Base-by-base conservation (phyloP, 768 basidiomycete species). In the Suillus variegatus region DNA sequence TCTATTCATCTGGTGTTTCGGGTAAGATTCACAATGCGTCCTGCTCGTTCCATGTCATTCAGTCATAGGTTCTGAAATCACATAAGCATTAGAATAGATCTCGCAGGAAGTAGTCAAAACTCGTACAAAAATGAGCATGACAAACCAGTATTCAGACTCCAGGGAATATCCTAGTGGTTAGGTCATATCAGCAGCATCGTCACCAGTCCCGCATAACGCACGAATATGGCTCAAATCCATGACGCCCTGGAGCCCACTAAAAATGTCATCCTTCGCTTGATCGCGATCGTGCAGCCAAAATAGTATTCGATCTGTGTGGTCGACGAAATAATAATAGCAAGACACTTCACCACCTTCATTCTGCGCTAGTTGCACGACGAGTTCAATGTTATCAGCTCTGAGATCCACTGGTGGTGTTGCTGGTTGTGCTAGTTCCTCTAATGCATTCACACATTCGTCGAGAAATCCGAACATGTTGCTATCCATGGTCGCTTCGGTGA, bases 141-240 rank as follows among this genome's bases (percentile, higher is more conserved):
- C 40, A 60, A 7, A 64, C 64, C 64, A 64, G 40, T 61, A 64
- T 58, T 64, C 57, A n/a, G 64, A 36, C 43, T 49, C 44, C 36
- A 64, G 10, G 32, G 46, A 36, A 49, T 64, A 35, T 13, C 43
- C 64, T 64, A 38, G 20, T 40, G 6, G n/a, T 35, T 6, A 20
- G 60, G 28, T 51, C 14, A 40, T 25, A 46, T 22, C 40, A 8
- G 32, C n/a, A 1, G 41, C 2, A 10, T 38, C 36, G 22, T 16
- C 10, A 44, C n/a, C n/a, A 36, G 14, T 38, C 16, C 22, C 2
- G n/a, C 43, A 13, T 22, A 12, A 62, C 63, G 56, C 47, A 64
- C 63, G 18, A 13, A 64, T 64, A 5, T 64, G 63, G 14, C 63
- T 64, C 16, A 5, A 35, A 20, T 64, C 64, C 16, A 25, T 7